A percentile compares a stretch with the other conserved stretches of the same genome.
phyloP scores from a whole-genome alignment of 2,329 filamentous ascomycete genomes.

The Clonostachys rhizophaga region DNA sequence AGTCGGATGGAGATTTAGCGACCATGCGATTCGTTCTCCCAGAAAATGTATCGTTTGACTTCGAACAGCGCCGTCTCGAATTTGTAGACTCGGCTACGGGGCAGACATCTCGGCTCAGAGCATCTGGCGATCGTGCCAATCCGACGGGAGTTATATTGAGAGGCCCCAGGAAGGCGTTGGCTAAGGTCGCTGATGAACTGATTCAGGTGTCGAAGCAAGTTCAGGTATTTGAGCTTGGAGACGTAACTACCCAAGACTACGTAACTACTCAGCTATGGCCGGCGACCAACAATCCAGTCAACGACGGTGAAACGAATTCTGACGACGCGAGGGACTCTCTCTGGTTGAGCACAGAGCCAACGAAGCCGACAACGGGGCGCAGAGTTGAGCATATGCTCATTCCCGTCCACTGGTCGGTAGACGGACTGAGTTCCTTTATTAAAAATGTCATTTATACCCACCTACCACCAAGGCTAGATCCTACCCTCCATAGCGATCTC shows the following conservation, averaged over 20 bases:
- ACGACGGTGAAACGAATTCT: conserved; percentile 8
- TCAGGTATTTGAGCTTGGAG: conserved; percentile 27
- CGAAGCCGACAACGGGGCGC: conserved; percentile 10
- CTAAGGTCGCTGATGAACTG: conserved; percentile 25
- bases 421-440: neutral
- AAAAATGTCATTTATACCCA: conserved; percentile 21
- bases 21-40: conserved; percentile 29
- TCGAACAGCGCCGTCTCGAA: conserved; percentile 19
- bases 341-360: conserved; percentile 19
- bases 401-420: conserved; percentile 14
- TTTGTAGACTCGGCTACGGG: conserved; percentile 27
- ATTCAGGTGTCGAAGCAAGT: conserved; percentile 19
- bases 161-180: conserved; percentile 19
- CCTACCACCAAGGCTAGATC: conserved; percentile 19
- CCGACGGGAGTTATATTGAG: conserved; percentile 23
- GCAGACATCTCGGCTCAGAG: conserved; percentile 20
- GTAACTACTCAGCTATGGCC: conserved; percentile 28
- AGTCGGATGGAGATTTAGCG: conserved; percentile 20
- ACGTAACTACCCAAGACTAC: conserved; percentile 25
- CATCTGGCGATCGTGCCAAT: conserved; percentile 21
- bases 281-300: conserved; percentile 7
- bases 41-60: conserved; percentile 21
- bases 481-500: conserved; percentile 21
- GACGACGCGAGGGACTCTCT: conserved; percentile 15
- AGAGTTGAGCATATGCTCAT: conserved; percentile 30